Percentiles rank a stretch among this genome's conserved stretches.
Evolutionary conservation across 2,329 filamentous ascomycete genomes (phyloP).

Genomic region (Sporothrix euskadiensis): DNA sequence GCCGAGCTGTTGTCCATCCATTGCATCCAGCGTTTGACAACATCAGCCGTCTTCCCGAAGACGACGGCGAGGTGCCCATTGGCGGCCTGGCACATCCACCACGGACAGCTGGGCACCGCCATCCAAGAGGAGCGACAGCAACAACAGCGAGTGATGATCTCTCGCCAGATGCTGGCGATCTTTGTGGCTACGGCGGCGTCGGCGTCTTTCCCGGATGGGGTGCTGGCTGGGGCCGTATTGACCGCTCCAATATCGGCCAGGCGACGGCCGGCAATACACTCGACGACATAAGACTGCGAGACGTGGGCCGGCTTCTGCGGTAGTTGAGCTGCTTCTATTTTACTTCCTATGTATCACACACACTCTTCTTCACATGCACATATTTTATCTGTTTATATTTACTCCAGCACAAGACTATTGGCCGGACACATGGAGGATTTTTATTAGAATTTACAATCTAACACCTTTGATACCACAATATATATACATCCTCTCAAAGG

Average conservation of each 20-base stretch:
- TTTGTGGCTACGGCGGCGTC: slow-evolving; percentile 24
- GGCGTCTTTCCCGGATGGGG: slow-evolving; percentile 43
- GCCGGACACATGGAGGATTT: background rate
- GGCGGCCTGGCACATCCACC: slow-evolving; percentile 5
- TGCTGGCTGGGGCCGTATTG: slow-evolving; percentile 45
- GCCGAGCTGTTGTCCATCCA: background rate
- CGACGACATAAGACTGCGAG: slow-evolving; percentile 43
- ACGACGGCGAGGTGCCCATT: background rate
- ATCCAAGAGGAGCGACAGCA: background rate
- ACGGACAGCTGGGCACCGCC: background rate
- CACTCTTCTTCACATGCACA: too few relatives aligned
- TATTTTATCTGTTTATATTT: background rate
- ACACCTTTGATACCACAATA: slow-evolving; percentile 2
- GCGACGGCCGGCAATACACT: slow-evolving; percentile 31
- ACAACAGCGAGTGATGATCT: background rate
- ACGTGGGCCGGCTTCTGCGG: slow-evolving; percentile 42
- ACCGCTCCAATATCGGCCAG: slow-evolving; percentile 36
- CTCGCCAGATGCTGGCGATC: background rate
- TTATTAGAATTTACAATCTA: background rate
- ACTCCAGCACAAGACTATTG: background rate
- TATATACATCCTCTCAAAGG: background rate
- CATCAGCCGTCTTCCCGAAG: background rate
- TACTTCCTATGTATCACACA: background rate
- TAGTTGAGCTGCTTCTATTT: slow-evolving; percentile 17
- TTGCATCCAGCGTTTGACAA: background rate